Evolutionary conservation across 2,329 filamentous ascomycete genomes (phyloP), one percentile per base, ranked within the genome.

Genomic region (Fusarium nygamai): DNA sequence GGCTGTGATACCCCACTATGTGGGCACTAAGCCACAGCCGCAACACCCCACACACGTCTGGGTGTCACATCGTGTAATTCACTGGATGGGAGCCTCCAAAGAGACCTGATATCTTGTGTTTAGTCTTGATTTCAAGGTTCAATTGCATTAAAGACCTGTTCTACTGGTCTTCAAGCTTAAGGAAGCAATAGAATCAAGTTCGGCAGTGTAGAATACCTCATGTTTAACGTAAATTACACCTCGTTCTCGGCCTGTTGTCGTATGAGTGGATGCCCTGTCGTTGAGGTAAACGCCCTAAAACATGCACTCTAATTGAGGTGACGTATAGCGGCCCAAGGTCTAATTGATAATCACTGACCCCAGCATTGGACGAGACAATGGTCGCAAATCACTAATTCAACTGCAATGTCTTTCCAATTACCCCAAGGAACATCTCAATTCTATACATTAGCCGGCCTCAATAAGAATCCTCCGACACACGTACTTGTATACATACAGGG

Each of bases 11-110:
- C 53, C 67, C 72, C 69, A 75, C 76, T 75, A n/a, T 17, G 34
- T 38, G 50, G 57, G 74, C 56, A 73, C 73, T 74, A 71, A 69
- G 75, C 76, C 76, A 78, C 76, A 76, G 76, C 76, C 75, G 75
- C 71, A 75, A 65, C 39, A 56, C 44, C 65, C 66, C 70, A 60
- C 60, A 60, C 27, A 59, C 27, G 6, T 24, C 57, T 44, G 44
- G 33, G 46, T 61, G 74, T 64, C 73, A 67, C 67, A 34, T 22
- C 27, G 57, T 62, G 50, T 58, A 62, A 38, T 43, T 58, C 38
- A 17, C 19, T 57, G n/a, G 48, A 29, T 43, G 19, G 22, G 39
- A 34, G 39, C 33, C 22, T 56, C 38, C 38, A 43, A 44, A n/a
- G 27, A 50, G 7, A 60, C 33, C 33, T 38, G 31, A 59, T n/a